Conservation (phyloP, 169 alveolate species). For the Cardiosporidium cionae region DNA sequence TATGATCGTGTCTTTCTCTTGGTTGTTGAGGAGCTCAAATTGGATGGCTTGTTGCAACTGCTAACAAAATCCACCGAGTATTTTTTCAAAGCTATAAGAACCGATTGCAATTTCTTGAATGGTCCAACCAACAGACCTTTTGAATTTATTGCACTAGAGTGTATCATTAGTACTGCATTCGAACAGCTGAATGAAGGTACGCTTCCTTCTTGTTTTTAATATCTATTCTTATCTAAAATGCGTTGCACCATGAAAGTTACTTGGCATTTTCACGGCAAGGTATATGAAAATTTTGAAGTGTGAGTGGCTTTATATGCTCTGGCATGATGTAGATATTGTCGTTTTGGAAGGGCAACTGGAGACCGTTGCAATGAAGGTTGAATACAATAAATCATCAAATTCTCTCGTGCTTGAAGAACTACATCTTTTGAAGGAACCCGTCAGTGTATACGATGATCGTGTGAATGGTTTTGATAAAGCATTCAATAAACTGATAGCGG, state of each 20-base stretch:
- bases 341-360: conserved; percentile 27
- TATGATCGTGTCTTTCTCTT: conserved; percentile 37
- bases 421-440: conserved; percentile 66
- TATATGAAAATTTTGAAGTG: too few species aligned
- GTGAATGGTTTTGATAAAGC: conserved; percentile 52
- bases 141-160: conserved; percentile 64
- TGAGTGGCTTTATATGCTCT: too few species aligned
- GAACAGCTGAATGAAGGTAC: conserved; percentile 30
- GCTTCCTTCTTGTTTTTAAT: background rate
- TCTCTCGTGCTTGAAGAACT: conserved; percentile 47
- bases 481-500: conserved; percentile 44
- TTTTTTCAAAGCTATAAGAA: too few species aligned
- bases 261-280: too few species aligned
- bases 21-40: conserved; percentile 27
- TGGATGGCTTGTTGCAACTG: conserved; percentile 25
- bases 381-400: conserved; percentile 39
- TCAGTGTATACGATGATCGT: conserved; percentile 40
- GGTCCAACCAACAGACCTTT: conserved; percentile 33
- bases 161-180: conserved; percentile 60
- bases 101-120: too few species aligned
- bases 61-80: conserved; percentile 1
- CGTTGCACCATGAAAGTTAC: too few species aligned
- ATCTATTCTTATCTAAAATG: too few species aligned
- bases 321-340: background rate
- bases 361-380: conserved; percentile 26